Evolutionary conservation across 2,329 filamentous ascomycete genomes (phyloP).

Genomic region (Thielaviopsis populi): DNA sequence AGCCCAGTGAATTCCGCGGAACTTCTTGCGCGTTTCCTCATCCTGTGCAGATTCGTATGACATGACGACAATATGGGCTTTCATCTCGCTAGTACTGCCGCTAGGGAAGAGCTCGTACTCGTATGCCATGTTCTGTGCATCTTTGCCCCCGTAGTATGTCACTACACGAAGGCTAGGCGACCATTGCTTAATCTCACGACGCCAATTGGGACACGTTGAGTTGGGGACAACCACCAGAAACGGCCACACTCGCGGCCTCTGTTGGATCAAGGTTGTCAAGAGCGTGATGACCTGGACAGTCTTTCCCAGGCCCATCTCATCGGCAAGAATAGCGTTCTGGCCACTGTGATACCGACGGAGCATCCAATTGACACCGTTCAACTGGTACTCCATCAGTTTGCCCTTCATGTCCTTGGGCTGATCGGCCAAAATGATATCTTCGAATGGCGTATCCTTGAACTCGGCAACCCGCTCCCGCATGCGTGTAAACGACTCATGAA

Average conservation of each 20-base stretch:
- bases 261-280: constrained; percentile 56
- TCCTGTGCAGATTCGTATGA: constrained; percentile 85
- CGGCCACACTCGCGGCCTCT: constrained; percentile 61
- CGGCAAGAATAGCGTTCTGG: constrained; percentile 79
- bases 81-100: constrained; percentile 46
- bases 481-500: constrained; percentile 35
- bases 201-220: constrained; percentile 94
- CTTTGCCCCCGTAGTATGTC: constrained; percentile 72
- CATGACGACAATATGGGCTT: constrained; percentile 83
- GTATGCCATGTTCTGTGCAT: constrained; percentile 60
- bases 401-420: constrained; percentile 66
- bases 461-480: constrained; percentile 54
- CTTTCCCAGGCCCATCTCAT: constrained; percentile 97
- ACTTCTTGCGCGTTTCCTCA: constrained; percentile 46
- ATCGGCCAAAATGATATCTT: constrained; percentile 40
- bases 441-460: constrained; percentile 52
- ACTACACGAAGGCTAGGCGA: constrained; percentile 72
- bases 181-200: constrained; percentile 90
- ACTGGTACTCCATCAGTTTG: constrained; percentile 81
- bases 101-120: constrained; percentile 73
- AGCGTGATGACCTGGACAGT: constrained; percentile 85
- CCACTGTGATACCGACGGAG: constrained; percentile 74
- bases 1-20: constrained; percentile 64
- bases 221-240: constrained; percentile 91
- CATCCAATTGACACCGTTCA: constrained; percentile 90